phyloP scores from a whole-genome alignment of 2,329 filamentous ascomycete species.

The Penicillium sp. region DNA sequence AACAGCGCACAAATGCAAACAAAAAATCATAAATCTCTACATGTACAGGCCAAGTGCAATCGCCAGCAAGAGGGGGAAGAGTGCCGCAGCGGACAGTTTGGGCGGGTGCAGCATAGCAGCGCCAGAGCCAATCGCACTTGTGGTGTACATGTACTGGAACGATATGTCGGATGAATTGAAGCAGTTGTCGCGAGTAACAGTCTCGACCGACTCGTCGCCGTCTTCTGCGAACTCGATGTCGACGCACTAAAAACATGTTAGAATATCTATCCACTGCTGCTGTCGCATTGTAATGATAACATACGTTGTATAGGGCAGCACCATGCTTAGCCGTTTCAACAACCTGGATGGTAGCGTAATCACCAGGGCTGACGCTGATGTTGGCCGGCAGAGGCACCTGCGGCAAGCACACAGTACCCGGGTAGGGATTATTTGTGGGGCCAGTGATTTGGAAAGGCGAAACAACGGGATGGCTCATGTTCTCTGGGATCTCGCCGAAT shows the following conservation, averaged over 20 bases:
- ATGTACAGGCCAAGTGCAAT: constrained; percentile 20
- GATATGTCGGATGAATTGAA: constrained; percentile 80
- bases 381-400: constrained; percentile 82
- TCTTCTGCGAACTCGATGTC: constrained; percentile 90
- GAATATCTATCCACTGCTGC: neutral
- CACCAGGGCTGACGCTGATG: constrained; percentile 71
- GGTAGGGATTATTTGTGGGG: constrained; percentile 80
- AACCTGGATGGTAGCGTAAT: constrained; percentile 87
- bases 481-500: constrained; percentile 75
- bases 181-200: constrained; percentile 82
- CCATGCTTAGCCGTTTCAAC: constrained; percentile 83
- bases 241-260: constrained; percentile 67
- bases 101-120: constrained; percentile 21
- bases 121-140: constrained; percentile 29
- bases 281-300: constrained; percentile 31
- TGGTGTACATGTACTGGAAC: constrained; percentile 72
- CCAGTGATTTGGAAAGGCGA: constrained; percentile 80
- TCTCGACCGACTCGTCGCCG: constrained; percentile 63
- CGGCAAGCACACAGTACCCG: constrained; percentile 83
- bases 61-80: constrained; percentile 31
- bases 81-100: constrained; percentile 12
- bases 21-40: constrained; percentile 14
- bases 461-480: constrained; percentile 85
- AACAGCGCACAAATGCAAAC: constrained; percentile 22
- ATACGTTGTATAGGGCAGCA: constrained; percentile 76